Evolutionary conservation across 2,329 filamentous ascomycete genomes (phyloP).

Genomic region (Amesomyces nigricolor): DNA sequence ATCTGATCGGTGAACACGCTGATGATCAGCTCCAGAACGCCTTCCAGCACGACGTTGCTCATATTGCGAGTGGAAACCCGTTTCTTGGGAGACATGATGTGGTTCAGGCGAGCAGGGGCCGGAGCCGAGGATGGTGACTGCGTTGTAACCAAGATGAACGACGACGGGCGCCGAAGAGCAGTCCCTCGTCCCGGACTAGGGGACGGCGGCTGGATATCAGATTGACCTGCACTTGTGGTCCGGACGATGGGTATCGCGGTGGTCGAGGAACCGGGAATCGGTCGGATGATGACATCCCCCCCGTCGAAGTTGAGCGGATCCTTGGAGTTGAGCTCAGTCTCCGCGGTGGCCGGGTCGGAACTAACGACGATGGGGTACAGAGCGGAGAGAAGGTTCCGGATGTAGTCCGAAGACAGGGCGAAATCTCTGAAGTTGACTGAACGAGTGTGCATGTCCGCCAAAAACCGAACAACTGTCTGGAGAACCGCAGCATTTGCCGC

Average conservation of each 20-base stretch:
- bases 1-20: conserved; percentile 82
- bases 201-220: conserved; percentile 42
- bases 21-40: conserved; percentile 70
- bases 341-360: conserved; percentile 73
- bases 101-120: conserved; percentile 57
- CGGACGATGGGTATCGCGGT: conserved; percentile 63
- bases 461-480: conserved; percentile 70
- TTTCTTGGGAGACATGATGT: conserved; percentile 55
- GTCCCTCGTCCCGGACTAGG: conserved; percentile 46
- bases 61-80: conserved; percentile 46
- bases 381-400: conserved; percentile 70
- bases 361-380: conserved; percentile 87
- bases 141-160: conserved; percentile 81
- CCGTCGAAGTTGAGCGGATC: conserved; percentile 83
- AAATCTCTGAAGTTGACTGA: conserved; percentile 80
- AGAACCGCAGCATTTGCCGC: conserved; percentile 60
- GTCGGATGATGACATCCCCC: conserved; percentile 75
- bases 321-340: conserved; percentile 79
- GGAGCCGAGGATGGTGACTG: conserved; percentile 54
- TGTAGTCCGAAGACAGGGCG: conserved; percentile 70
- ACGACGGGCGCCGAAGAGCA: conserved; percentile 73
- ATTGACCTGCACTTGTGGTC: conserved; percentile 56
- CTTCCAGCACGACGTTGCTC: conserved; percentile 67
- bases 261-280: conserved; percentile 56
- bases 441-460: conserved; percentile 70